Base-by-base conservation (phyloP, 2,329 filamentous ascomycete species). In the Paecilomyces dactylethromorphus region DNA sequence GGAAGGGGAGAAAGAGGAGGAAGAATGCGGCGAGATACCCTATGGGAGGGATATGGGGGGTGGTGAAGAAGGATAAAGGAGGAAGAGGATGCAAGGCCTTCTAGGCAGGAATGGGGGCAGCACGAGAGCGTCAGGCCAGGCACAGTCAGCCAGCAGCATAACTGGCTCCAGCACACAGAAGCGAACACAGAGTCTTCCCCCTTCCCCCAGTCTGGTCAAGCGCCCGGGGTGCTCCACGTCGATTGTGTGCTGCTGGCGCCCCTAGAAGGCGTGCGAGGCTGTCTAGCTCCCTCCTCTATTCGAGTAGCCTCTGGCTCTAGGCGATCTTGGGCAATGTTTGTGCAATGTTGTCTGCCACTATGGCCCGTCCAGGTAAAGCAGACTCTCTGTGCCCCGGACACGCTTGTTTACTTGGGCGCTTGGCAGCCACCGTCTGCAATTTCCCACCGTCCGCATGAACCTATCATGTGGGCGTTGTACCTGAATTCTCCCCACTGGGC, bases 1-100 rank as follows among this genome's bases (percentile, higher is more conserved):
- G 58, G 55, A 60, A 60, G 60, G 63, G 63, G 62, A 62, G 62
- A 66, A 62, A 62, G 64, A 59, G 35, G 62, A 62, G 63, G 63
- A 53, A 64, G 56, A 60, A 59, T 52, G 51, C 58, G 53, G 57
- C 49, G 58, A 50, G 61, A 57, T 52, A 56, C 39, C 39, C 39
- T 45, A 24, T 52, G 62, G 49, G 55, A 33, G 55, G 35, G 60
- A 58, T 24, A 56, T 18, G 31, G 53, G 53, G 55, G 29, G 58
- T 18, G 56, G 31, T 35, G 24, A 50, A 52, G 58, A 24, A 52
- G 50, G 57, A 55, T 55, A 59, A 53, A 50, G 56, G 53, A 58
- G 56, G 52, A 45, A 29, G 60, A 29, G 50, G 54, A 33, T 45
- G 33, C 29, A 39, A 39, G n/a, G 39, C 39, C 39, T n/a, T 45